Evolutionary conservation across 192 early-diverging fungal species (phyloP).

Genomic region (Entomortierella chlamydospora): DNA sequence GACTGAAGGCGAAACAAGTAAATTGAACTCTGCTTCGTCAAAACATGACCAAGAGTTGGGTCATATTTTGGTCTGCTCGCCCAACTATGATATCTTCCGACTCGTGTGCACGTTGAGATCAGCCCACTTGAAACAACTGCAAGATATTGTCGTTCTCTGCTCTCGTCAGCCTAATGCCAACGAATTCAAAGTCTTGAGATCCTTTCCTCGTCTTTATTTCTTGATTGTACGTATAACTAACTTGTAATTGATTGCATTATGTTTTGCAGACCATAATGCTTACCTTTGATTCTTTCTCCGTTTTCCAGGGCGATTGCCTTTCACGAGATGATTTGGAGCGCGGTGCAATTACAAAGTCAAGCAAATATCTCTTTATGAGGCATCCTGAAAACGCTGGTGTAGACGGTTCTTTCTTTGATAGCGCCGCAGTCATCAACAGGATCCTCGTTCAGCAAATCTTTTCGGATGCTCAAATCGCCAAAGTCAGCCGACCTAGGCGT

Average conservation of each 20-base stretch:
- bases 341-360: conserved; percentile 57
- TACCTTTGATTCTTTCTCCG: not conserved
- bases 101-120: conserved; percentile 44
- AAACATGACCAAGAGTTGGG: conserved; percentile 5
- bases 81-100: conserved; percentile 51
- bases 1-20: not conserved
- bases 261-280: not conserved
- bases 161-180: conserved; percentile 38
- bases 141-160: conserved; percentile 62
- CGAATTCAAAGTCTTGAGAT: conserved; percentile 56
- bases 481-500: conserved; percentile 2
- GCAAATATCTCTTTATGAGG: conserved; percentile 61
- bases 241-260: not conserved
- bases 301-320: conserved; percentile 57
- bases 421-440: conserved; percentile 41
- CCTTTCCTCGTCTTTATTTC: conserved; percentile 61
- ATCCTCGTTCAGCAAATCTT: conserved; percentile 52
- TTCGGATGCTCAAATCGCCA: conserved; percentile 29
- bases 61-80: conserved; percentile 48
- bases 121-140: conserved; percentile 53
- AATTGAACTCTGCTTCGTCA: not conserved
- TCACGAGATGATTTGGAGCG: conserved; percentile 59
- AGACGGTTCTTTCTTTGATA: conserved; percentile 50
- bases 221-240: conserved; percentile 63
- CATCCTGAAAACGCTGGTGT: conserved; percentile 49